A percentile compares a stretch with the other conserved stretches of the same genome.
phyloP scores from a whole-genome alignment of 345 rosid genomes.

The Eucalyptus viminalis region DNA sequence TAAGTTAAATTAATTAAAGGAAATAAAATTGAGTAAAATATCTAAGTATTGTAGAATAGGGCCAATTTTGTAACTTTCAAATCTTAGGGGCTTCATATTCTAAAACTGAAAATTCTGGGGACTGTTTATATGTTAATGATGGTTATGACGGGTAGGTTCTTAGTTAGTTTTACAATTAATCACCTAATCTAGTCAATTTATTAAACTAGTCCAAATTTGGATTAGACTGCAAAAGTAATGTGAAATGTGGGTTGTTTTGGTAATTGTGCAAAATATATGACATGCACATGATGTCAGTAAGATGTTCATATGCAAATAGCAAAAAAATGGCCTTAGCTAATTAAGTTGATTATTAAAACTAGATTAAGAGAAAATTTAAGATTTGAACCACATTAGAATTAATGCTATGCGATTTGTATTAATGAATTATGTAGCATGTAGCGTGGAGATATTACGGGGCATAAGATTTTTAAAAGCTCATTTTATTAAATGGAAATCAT shows the following conservation, averaged over 20 bases:
- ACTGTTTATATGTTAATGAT: neutral
- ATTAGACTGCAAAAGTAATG: neutral
- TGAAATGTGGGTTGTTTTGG: neutral
- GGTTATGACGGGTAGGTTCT: neutral
- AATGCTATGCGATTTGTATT: neutral
- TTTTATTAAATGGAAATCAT: neutral
- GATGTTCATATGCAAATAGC: neutral
- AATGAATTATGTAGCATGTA: neutral
- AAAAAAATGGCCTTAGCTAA: neutral
- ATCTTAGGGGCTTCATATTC: too few relatives aligned
- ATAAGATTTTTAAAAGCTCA: neutral
- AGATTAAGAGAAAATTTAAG: neutral
- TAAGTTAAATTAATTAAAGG: neutral
- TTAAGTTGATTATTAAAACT: neutral
- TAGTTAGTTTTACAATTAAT: neutral
- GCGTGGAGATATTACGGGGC: neutral
- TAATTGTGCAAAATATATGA: too few relatives aligned
- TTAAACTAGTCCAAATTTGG: neutral
- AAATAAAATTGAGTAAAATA: too few relatives aligned
- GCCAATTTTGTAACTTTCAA: neutral
- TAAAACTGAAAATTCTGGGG: neutral
- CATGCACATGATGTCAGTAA: neutral
- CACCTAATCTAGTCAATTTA: neutral
- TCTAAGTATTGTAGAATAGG: too few relatives aligned
- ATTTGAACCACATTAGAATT: neutral